A percentile compares a stretch with the other conserved stretches of the same genome.
These are phyloP conservation scores for Pinus tabuliformis DNA, from an alignment of 75 land plant species.

Conservation along the genomic window DNA sequence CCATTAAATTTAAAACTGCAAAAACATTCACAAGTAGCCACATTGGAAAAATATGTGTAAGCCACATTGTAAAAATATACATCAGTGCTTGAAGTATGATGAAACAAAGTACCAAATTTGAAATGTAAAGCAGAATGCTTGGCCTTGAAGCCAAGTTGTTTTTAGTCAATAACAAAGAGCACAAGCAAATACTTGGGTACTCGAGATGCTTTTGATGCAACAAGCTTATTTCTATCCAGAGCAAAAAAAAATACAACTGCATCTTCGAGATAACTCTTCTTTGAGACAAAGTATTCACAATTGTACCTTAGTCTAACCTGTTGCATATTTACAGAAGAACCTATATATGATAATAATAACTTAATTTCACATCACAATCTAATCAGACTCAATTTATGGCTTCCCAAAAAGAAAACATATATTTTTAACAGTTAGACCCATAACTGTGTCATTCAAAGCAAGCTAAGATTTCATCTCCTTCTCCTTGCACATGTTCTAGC, in stretches of 20 bases:
- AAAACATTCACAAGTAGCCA: too few relatives aligned
- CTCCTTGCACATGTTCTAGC: not conserved
- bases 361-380: too few relatives aligned
- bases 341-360: not conserved
- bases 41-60: not conserved
- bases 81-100: not conserved
- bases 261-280: not conserved
- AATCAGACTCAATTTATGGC: too few relatives aligned
- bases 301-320: not conserved
- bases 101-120: not conserved
- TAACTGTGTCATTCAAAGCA: too few relatives aligned
- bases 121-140: not conserved
- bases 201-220: not conserved
- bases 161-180: slow-evolving; percentile 1
- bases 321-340: not conserved
- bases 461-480: not conserved
- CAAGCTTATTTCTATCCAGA: not conserved
- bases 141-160: slow-evolving; percentile 2
- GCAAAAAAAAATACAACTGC: not conserved
- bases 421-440: too few relatives aligned
- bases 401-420: too few relatives aligned
- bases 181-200: not conserved
- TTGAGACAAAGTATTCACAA: slow-evolving; percentile 1
- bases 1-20: too few relatives aligned
- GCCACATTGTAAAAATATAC: not conserved